Conservation (phyloP, 164 flowering plant species). For the Vitis rotundifolia region DNA sequence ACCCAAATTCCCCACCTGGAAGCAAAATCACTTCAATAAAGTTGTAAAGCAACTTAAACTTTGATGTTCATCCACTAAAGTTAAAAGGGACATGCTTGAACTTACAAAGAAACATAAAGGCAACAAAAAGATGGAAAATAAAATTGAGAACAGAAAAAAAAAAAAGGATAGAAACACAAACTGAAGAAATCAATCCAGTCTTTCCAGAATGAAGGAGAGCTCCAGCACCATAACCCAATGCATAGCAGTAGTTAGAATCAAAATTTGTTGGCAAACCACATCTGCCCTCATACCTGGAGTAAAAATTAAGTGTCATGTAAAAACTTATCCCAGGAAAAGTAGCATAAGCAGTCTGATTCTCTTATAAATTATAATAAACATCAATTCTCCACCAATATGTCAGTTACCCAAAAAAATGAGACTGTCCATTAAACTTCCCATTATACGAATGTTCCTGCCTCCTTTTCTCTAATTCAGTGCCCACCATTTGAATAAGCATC, state of each 20-base stretch:
- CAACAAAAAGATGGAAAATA: no score
- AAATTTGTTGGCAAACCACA: slow-evolving; percentile 97
- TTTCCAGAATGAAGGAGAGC: slow-evolving; percentile 86
- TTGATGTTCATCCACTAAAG: no score
- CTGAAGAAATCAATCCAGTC: slow-evolving; percentile 95
- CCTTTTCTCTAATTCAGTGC: slow-evolving; percentile 86
- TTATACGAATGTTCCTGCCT: slow-evolving; percentile 61
- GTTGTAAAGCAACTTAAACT: no score
- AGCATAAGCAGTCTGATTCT: no score
- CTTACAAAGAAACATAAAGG: background rate
- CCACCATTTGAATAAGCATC: slow-evolving; percentile 99
- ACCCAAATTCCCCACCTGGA: slow-evolving; percentile 87
- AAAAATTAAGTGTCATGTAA: background rate
- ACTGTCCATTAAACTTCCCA: slow-evolving; percentile 81
- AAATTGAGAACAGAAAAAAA: background rate
- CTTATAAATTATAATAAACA: no score
- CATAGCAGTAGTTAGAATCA: slow-evolving; percentile 90
- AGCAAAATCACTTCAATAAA: background rate
- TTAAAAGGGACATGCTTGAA: no score
- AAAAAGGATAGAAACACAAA: slow-evolving; percentile 31
- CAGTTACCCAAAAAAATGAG: slow-evolving; percentile 95
- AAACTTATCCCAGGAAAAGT: no score
- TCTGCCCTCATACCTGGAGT: slow-evolving; percentile 87
- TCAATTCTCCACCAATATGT: background rate
- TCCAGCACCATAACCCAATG: slow-evolving; percentile 94